phyloP scores from a whole-genome alignment of 345 rosid species.

The Syzygium aqueum region DNA sequence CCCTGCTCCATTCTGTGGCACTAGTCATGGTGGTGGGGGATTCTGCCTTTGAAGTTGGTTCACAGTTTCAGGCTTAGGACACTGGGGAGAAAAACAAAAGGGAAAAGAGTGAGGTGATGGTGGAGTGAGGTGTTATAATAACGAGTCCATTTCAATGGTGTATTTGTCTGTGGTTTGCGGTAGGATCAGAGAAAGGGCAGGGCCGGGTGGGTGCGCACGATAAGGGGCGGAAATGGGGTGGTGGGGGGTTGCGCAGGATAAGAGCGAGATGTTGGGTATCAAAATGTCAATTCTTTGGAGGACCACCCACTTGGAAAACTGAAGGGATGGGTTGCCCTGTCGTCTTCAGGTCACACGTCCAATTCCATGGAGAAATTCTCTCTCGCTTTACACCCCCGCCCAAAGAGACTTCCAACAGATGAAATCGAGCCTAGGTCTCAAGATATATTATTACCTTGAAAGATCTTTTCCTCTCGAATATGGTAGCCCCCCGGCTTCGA shows the following conservation, averaged over 20 bases:
- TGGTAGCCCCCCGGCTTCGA: background rate
- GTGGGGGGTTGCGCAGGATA: background rate
- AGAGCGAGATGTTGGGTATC: slow-evolving; percentile 10
- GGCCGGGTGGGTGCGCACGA: slow-evolving; percentile 24
- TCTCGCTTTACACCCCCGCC: background rate
- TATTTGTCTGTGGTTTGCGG: background rate
- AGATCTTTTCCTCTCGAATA: background rate
- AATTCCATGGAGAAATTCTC: background rate
- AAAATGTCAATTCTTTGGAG: slow-evolving; percentile 20
- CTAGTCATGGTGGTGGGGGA: slow-evolving; percentile 26
- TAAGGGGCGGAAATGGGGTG: slow-evolving; percentile 5
- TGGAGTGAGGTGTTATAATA: background rate
- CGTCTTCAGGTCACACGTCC: background rate
- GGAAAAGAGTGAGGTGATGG: background rate
- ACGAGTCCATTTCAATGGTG: slow-evolving; percentile 2
- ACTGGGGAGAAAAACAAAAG: background rate
- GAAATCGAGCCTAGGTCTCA: background rate
- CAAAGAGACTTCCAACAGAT: background rate
- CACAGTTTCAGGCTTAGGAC: background rate
- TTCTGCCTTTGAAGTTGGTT: background rate
- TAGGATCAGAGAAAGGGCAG: background rate
- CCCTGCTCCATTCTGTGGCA: slow-evolving; percentile 57
- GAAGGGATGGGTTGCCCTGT: slow-evolving; percentile 12
- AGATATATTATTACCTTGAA: background rate
- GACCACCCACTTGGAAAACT: slow-evolving; percentile 17